Conservation (phyloP, 2,329 filamentous ascomycete species). For the Epichloe gansuensis region DNA sequence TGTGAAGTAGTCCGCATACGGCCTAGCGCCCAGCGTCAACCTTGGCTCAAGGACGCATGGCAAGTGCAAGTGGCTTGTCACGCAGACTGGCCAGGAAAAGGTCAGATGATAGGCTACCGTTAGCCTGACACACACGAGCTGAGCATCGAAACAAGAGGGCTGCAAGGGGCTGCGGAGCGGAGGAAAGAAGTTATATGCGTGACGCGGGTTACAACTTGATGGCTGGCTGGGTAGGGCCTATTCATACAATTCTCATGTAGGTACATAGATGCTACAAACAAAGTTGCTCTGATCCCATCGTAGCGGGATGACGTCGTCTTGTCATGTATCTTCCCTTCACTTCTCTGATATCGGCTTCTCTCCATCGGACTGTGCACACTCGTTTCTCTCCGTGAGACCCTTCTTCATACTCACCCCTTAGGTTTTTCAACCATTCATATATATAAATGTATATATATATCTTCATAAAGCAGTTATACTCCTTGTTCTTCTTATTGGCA, state of each 20-base stretch:
- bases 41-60: background rate
- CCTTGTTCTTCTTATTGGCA: background rate
- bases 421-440: background rate
- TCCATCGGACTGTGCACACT: background rate
- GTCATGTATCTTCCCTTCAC: background rate
- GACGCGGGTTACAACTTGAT: background rate
- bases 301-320: background rate
- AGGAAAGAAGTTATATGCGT: background rate
- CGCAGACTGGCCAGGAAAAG: background rate
- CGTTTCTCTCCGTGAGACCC: too few species aligned
- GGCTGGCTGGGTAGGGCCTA: background rate
- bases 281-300: background rate
- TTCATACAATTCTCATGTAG: background rate
- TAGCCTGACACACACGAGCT: background rate
- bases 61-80: background rate
- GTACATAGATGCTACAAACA: background rate
- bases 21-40: background rate
- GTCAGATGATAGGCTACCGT: background rate
- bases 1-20: background rate
- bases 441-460: slow-evolving; percentile 31
- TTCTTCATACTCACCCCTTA: background rate
- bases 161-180: background rate
- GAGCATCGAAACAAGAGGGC: background rate
- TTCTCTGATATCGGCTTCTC: background rate
- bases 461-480: background rate